Conservation (phyloP, 2,329 filamentous ascomycete species). For the Aspergillus spinulosporus region DNA sequence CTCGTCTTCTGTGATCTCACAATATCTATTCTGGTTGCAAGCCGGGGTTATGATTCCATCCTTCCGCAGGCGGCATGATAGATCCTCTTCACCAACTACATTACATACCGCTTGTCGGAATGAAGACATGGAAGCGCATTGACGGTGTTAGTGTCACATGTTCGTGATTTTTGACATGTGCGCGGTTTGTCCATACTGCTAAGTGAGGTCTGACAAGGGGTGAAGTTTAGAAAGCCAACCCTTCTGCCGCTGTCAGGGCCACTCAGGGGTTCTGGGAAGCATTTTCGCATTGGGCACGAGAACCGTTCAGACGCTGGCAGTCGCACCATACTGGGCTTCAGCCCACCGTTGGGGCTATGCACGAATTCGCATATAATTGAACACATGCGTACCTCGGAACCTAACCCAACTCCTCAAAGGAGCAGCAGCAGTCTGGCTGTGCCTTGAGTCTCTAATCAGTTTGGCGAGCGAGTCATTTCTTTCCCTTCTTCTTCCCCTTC, state of each 20-base stretch:
- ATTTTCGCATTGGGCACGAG: background rate
- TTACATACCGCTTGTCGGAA: background rate
- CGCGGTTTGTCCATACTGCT: too few species aligned
- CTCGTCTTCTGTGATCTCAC: too few species aligned
- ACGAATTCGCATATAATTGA: background rate
- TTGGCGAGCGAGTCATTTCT: slow-evolving; percentile 32
- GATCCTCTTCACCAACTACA: too few species aligned
- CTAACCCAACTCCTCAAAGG: background rate
- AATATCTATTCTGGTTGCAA: too few species aligned
- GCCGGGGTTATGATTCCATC: too few species aligned
- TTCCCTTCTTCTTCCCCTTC: slow-evolving; percentile 57
- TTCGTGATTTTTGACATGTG: background rate
- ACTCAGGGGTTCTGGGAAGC: too few species aligned
- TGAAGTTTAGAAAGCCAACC: too few species aligned
- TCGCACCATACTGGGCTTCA: background rate
- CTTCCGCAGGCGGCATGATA: too few species aligned
- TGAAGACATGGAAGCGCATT: background rate
- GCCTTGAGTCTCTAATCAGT: background rate
- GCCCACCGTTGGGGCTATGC: background rate
- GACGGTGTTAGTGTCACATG: background rate
- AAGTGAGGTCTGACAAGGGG: too few species aligned
- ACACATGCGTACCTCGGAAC: background rate
- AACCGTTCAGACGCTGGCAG: background rate
- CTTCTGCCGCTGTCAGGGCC: too few species aligned
- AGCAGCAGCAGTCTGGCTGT: background rate